Conservation (phyloP, 1,139 yeast species). For the Pichia sp. region DNA sequence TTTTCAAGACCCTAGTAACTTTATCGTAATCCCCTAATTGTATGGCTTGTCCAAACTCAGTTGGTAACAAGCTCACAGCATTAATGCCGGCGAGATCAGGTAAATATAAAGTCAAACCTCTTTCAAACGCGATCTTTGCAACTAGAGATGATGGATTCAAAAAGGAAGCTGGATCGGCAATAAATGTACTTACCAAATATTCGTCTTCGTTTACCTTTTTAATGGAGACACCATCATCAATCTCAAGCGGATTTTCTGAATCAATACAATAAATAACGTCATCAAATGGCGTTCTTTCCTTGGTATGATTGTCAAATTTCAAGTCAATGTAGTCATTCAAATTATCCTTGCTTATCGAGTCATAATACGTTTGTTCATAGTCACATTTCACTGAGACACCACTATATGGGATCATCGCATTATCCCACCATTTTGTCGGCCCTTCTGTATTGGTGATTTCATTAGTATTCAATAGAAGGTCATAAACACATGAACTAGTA, state of each 20-base stretch:
- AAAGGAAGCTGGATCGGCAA: constrained; percentile 84
- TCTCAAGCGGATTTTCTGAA: constrained; percentile 74
- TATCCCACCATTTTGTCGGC: constrained; percentile 47
- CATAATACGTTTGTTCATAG: constrained; percentile 41
- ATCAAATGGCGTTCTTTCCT: constrained; percentile 28
- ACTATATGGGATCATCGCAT: constrained; percentile 40
- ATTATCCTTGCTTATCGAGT: constrained; percentile 22
- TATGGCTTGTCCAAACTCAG: constrained; percentile 45
- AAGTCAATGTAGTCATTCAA: constrained; percentile 25
- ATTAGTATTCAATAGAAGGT: constrained; percentile 36
- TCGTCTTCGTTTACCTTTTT: constrained; percentile 34
- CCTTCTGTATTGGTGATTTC: constrained; percentile 36
- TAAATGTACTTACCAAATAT: constrained; percentile 59
- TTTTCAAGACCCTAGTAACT: constrained; percentile 48
- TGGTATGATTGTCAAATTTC: constrained; percentile 36
- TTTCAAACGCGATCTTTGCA: constrained; percentile 55
- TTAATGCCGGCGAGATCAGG: constrained; percentile 48
- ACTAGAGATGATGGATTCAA: constrained; percentile 45
- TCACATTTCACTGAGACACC: constrained; percentile 39
- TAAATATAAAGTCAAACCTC: constrained; percentile 68
- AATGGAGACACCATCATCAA: constrained; percentile 88
- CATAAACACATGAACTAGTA: constrained; percentile 47
- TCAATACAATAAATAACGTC: constrained; percentile 81
- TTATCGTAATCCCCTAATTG: constrained; percentile 50
- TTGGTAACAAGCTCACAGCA: constrained; percentile 69